phyloP scores from a whole-genome alignment of 2,329 filamentous ascomycete genomes.

The Stemphylium beticola region DNA sequence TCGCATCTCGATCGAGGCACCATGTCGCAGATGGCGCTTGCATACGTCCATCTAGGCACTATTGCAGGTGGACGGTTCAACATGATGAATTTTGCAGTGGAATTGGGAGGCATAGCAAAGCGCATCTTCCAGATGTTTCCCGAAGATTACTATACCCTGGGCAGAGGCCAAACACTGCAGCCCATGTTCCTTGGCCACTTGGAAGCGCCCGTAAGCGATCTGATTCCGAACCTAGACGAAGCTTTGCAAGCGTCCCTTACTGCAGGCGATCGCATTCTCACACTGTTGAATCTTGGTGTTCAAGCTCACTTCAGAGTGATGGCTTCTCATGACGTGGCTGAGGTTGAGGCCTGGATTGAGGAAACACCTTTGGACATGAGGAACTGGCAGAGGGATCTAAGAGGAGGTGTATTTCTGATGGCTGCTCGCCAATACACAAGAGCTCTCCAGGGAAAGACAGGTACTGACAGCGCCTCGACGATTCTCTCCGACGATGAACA shows the following conservation, averaged over 20 bases:
- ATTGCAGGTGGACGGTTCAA: slow-evolving; percentile 73
- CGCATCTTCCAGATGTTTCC: slow-evolving; percentile 68
- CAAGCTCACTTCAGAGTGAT: slow-evolving; percentile 72
- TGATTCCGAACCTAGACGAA: slow-evolving; percentile 65
- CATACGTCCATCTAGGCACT: slow-evolving; percentile 71
- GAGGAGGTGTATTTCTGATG: slow-evolving; percentile 73
- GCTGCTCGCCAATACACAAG: slow-evolving; percentile 69
- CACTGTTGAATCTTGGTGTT: slow-evolving; percentile 74
- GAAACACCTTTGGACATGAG: slow-evolving; percentile 76
- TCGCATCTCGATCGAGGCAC: slow-evolving; percentile 68
- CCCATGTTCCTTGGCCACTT: slow-evolving; percentile 74
- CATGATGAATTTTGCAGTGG: slow-evolving; percentile 70
- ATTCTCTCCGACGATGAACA: slow-evolving; percentile 75
- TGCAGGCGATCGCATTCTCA: slow-evolving; percentile 73
- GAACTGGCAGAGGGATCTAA: slow-evolving; percentile 73
- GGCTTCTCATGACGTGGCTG: slow-evolving; percentile 70
- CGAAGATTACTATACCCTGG: slow-evolving; percentile 64
- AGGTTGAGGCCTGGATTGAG: slow-evolving; percentile 73
- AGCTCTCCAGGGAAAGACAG: slow-evolving; percentile 77
- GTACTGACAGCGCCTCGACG: slow-evolving; percentile 55
- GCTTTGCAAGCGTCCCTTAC: slow-evolving; percentile 70
- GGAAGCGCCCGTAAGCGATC: slow-evolving; percentile 65
- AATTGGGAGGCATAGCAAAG: slow-evolving; percentile 68
- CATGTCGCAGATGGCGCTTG: slow-evolving; percentile 72
- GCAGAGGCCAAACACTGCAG: slow-evolving; percentile 72